Conservation (phyloP, 2,329 filamentous ascomycete species). For the Fusarium solani-melongenae region DNA sequence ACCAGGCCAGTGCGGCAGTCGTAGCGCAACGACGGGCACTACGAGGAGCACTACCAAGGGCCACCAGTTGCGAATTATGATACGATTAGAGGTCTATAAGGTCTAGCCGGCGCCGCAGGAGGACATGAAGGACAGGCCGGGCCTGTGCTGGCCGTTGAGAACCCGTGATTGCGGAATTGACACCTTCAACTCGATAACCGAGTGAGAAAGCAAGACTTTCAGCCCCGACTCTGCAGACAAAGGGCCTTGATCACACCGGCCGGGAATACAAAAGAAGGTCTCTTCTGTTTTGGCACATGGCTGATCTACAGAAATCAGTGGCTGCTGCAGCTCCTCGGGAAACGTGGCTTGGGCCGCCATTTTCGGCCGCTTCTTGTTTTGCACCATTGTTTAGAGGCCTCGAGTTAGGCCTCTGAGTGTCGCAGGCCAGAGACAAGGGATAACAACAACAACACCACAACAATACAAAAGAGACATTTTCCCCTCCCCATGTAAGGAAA, state of each 20-base stretch:
- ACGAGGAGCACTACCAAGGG: slow-evolving; percentile 18
- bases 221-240: neutral
- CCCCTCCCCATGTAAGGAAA: neutral
- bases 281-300: slow-evolving; percentile 13
- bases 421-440: slow-evolving; percentile 11
- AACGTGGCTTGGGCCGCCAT: slow-evolving; percentile 38
- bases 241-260: slow-evolving; percentile 2
- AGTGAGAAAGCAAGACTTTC: neutral
- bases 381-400: slow-evolving; percentile 23
- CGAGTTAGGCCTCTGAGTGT: slow-evolving; percentile 16
- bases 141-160: slow-evolving; percentile 3
- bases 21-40: slow-evolving; percentile 16
- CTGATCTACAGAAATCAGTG: slow-evolving; percentile 31
- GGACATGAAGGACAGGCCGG: slow-evolving; percentile 7
- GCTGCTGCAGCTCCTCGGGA: slow-evolving; percentile 25
- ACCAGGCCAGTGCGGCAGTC: slow-evolving; percentile 20
- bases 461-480: slow-evolving; percentile 5
- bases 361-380: slow-evolving; percentile 25
- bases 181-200: neutral
- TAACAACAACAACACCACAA: slow-evolving; percentile 8
- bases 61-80: slow-evolving; percentile 21
- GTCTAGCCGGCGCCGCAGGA: slow-evolving; percentile 15
- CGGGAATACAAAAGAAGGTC: neutral
- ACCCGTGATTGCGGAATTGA: slow-evolving; percentile 11
- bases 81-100: slow-evolving; percentile 28